Base-by-base conservation (phyloP, 208 protist genomes). In the Acanthamoeba comandoni region DNA sequence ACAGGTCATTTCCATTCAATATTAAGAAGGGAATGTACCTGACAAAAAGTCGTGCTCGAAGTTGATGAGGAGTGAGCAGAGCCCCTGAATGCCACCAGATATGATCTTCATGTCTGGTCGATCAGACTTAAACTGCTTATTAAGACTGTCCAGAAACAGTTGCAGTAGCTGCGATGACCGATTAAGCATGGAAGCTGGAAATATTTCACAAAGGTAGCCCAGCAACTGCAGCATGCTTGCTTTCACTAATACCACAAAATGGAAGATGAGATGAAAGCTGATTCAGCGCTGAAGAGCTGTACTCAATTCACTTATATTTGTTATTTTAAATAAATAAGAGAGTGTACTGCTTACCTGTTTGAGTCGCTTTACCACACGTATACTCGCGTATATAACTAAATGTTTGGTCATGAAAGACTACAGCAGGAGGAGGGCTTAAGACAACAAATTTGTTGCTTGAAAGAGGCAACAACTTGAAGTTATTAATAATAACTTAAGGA, bases 41-140 rank as follows among this genome's bases (percentile, higher is more conserved):
- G 69, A 43, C 3, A 89, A 24, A 19, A 92, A 92, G 39, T 92
- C 64, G 57, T 87, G 60, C 13, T 64, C 64, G 39, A 92, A 89
- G 79, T 92, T 31, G 52, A 92, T 35, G 9, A 92, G 77, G 13
- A 92, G 65, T 12, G 69, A 85, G n/a, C 69, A 79, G 24, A 92
- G 29, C 4, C 90, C 90, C 58, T 77, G 70, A n/a, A 92, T 79
- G 4, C 77, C 90, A 15, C 90, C 90, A 12, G 90, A 90, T 39
- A 92, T 92, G 57, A 92, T 87, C 77, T 92, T 84, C 90, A 92
- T 92, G 48, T 92, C 90, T 2, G 90, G 90, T 48, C 90, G 86
- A 22, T 58, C 62, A 1, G 90, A 0, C 51, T 75, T 65, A 43
- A 92, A 92, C 77, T 92, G 90, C 69, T 84, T 77, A 43, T 77